Base-by-base conservation (phyloP, 73 alveolate species). In the Paramecium bursaria region DNA sequence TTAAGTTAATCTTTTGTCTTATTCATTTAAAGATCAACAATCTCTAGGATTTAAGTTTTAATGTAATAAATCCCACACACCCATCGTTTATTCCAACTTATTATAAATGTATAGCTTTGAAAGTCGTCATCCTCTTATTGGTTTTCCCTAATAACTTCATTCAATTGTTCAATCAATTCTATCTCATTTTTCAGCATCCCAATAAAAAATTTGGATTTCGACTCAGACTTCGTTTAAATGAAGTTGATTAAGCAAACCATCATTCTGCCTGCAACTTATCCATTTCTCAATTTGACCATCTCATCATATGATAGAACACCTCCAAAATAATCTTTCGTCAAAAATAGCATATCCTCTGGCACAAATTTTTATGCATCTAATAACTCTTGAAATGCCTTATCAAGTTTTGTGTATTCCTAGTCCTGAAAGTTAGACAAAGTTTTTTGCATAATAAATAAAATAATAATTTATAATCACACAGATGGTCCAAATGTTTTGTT, bases 81-180 rank as follows among this genome's bases (percentile, higher is more conserved):
- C 82, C 82, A 67, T 67, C 82, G 33, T 21, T 67, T 57, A 31
- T 39, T 42, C 82, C 82, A 67, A 67, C 6, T 39, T 4, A 67
- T 39, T 39, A 67, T 33, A 2, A 67, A 47, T 25, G 35, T 67
- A 21, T 67, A 67, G 22, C 23, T 10, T 19, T n/a, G n/a, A n/a
- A 67, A 15, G 0, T 33, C 47, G 44, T 67, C 82, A n/a, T 57
- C 82, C 23, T 67, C 22, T 67, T 67, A n/a, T 44, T 67, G 44
- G 10, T 39, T 39, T 19, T 33, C 44, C 27, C 82, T 33, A 25
- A 67, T 39, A 7, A 42, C 17, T 15, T 44, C 57, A 39, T 67
- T 67, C 44, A 67, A 35, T 67, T 67, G 29, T 3, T 67, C 82
- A 11, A 42, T 57, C 21, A 67, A 25, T 25, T 33, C 53, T 14